Conservation (phyloP, 495 filamentous ascomycete genomes). For the Lasiosphaeriaceae sp. region DNA sequence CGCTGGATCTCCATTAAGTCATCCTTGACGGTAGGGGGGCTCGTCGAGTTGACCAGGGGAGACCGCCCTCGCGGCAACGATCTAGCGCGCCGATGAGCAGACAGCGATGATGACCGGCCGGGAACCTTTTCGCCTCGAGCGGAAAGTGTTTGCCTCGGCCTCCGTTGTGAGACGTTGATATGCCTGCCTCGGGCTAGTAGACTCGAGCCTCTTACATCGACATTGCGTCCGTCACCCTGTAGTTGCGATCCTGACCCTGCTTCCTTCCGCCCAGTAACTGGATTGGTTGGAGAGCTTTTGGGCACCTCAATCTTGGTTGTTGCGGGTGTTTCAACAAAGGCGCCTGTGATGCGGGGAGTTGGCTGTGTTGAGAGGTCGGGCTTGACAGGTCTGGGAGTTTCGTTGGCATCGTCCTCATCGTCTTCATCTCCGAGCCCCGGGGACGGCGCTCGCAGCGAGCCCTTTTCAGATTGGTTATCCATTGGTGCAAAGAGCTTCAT, state of each 20-base stretch:
- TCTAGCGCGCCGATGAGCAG: conserved; percentile 24
- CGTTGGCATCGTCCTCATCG: conserved; percentile 19
- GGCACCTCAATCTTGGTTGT: conserved; percentile 35
- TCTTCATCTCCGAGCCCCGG: conserved; percentile 30
- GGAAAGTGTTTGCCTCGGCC: conserved; percentile 15
- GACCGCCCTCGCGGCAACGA: conserved; percentile 33
- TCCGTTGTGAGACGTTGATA: background rate
- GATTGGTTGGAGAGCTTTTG: background rate
- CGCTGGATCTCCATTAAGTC: conserved; percentile 47
- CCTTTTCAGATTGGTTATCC: conserved; percentile 51
- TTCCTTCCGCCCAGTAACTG: background rate
- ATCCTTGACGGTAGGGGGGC: conserved; percentile 43
- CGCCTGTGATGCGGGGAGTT: conserved; percentile 48
- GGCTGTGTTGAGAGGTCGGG: conserved; percentile 44
- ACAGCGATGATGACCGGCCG: conserved; percentile 26
- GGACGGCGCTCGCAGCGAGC: conserved; percentile 47
- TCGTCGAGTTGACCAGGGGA: conserved; percentile 45
- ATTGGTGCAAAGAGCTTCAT: conserved; percentile 50
- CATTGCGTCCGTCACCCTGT: background rate
- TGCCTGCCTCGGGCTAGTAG: conserved; percentile 5
- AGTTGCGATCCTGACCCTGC: background rate
- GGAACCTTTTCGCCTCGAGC: conserved; percentile 13
- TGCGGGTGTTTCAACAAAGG: conserved; percentile 50
- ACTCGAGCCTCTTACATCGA: background rate
- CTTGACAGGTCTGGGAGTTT: conserved; percentile 42